Evolutionary conservation across 2,329 filamentous ascomycete genomes (phyloP), one percentile per base, ranked within the genome.

Genomic region (Ceratocystis papillata): DNA sequence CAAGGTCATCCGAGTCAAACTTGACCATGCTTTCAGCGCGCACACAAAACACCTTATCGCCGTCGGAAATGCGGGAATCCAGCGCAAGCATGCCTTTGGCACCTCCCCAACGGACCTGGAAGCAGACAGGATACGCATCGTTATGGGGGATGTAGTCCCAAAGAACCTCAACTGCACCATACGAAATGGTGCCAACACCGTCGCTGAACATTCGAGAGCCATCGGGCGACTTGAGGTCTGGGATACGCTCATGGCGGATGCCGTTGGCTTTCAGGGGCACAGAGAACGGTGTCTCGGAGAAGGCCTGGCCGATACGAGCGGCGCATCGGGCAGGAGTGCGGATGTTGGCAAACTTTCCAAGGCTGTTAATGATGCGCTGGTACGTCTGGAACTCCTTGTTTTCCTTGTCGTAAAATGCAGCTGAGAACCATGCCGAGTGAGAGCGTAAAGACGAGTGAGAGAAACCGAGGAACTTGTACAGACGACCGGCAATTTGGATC

Each of bases 41-140:
- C 22, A 95, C 76, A 33, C 77, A 77, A 48, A 96, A 77, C 1
- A 78, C 72, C 37, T 81, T 79, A 0, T 86, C 88, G 0, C 70
- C 1, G 0, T 86, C 88, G 0, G 70, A 1, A 0, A 92, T 76
- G 1, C 78, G 76, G 8, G 79, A 76, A 70, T 95, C 88, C 0
- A 93, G 75, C 0, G 87, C 83, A 0, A 94, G 78, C 83, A 92
- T 89, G 0, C 89, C 90, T 74, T 95, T 95, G 3, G 84, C 85
- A 0, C 88, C 89, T 33, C 79, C 83, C 72, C 83, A 87, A 2
- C 90, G 82, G 55, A 95, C 87, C 71, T 95, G 90, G 59, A 90
- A 83, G 62, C 83, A 84, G 0, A 86, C 88, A 0, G 88, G 83
- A 2, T 77, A 76, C 0, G 76, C 71, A 45, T 77, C 77, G 28